A percentile compares a stretch with the other conserved stretches of the same genome.
These are phyloP conservation scores for Chaetomium sp. DNA, from an alignment of 2,329 filamentous ascomycete species.

Conservation along the genomic window DNA sequence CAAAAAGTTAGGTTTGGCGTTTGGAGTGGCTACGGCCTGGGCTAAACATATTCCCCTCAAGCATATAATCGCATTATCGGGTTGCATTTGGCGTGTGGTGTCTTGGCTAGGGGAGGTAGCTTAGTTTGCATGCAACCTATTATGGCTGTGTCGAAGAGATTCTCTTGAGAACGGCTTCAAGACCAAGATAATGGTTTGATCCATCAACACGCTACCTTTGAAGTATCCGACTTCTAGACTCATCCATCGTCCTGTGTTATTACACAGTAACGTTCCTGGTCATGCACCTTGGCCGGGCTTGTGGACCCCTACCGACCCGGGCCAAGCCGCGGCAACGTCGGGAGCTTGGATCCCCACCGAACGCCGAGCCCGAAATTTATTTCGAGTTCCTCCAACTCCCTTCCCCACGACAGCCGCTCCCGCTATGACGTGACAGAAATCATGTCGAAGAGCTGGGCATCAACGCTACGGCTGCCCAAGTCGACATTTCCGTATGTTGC, in stretches of 20 bases:
- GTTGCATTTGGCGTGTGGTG: background rate
- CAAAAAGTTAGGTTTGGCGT: slow-evolving; percentile 9
- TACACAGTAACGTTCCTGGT: too few species aligned
- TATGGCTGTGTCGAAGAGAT: background rate
- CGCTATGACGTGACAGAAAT: slow-evolving; percentile 35
- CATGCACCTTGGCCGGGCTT: background rate
- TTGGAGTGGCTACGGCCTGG: background rate
- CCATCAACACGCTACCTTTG: background rate
- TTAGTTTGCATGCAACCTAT: too few species aligned
- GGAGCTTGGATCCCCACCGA: slow-evolving; percentile 4
- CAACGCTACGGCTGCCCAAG: slow-evolving; percentile 73
- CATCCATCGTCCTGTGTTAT: too few species aligned
- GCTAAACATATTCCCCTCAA: slow-evolving; percentile 20
- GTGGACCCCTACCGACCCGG: background rate
- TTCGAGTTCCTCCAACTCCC: background rate
- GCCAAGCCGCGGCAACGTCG: background rate
- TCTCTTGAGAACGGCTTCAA: background rate
- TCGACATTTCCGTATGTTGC: slow-evolving; percentile 67
- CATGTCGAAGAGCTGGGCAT: slow-evolving; percentile 67
- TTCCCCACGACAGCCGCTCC: slow-evolving; percentile 1
- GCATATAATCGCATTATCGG: background rate
- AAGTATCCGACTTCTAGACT: too few species aligned
- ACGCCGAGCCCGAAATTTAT: slow-evolving; percentile 21
- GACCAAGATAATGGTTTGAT: background rate
- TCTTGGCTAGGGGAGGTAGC: background rate